Evolutionary conservation across 345 rosid species (phyloP).

Genomic region (Rhizophora mangle): DNA sequence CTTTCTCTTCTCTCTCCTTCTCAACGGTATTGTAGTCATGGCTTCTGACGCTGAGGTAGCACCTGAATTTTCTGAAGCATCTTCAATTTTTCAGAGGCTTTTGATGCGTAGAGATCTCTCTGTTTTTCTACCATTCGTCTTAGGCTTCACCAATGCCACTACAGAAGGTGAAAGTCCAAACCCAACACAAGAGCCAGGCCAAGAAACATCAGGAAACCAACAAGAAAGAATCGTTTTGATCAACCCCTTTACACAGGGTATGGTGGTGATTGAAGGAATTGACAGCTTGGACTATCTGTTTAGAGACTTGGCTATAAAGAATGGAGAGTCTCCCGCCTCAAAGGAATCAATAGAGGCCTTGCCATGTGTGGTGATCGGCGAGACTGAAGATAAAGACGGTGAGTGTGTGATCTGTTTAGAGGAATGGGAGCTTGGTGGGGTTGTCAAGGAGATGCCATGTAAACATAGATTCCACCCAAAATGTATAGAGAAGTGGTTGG

Average conservation of each 20-base stretch:
- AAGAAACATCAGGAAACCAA: constrained; percentile 15
- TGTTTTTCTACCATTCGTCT: constrained; percentile 42
- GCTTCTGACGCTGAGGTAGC: constrained; percentile 7
- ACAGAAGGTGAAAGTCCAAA: neutral
- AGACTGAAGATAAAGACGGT: constrained; percentile 31
- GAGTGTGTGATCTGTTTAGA: constrained; percentile 80
- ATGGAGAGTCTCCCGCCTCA: constrained; percentile 77
- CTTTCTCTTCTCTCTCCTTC: neutral
- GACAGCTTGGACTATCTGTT: constrained; percentile 44
- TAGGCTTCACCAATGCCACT: constrained; percentile 40
- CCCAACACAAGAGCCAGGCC: constrained; percentile 27
- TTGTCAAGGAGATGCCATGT: constrained; percentile 78
- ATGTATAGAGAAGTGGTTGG: constrained; percentile 77
- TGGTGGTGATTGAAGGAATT: constrained; percentile 58
- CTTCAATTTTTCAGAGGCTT: constrained; percentile 41
- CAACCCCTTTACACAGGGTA: constrained; percentile 69
- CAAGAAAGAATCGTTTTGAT: constrained; percentile 55
- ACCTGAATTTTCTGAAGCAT: constrained; percentile 3
- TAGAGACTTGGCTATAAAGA: constrained; percentile 30
- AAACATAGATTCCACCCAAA: constrained; percentile 69
- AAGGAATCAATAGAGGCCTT: constrained; percentile 67
- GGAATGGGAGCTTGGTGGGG: constrained; percentile 42
- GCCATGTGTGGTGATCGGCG: constrained; percentile 43
- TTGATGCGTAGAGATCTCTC: constrained; percentile 40
- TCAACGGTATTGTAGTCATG: neutral